phyloP scores from a whole-genome alignment of 2,329 filamentous ascomycete species.

The Pseudonectria buxi region DNA sequence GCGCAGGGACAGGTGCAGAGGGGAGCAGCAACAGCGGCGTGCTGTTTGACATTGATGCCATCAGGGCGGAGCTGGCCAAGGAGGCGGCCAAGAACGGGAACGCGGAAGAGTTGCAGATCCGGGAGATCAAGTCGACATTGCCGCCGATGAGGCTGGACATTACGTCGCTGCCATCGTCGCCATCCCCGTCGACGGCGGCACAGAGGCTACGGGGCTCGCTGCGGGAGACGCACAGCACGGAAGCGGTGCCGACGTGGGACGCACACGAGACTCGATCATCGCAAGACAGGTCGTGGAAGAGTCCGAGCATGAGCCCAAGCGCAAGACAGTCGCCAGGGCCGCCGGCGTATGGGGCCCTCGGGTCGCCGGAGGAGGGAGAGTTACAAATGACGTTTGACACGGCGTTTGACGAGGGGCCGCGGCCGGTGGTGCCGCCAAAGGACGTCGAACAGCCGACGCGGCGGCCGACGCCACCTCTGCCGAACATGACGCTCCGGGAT shows the following conservation, averaged over 20 bases:
- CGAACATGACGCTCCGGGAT: conserved; percentile 47
- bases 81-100: conserved; percentile 48
- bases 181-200: conserved; percentile 11
- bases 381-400: conserved; percentile 70
- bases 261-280: conserved; percentile 19
- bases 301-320: conserved; percentile 12
- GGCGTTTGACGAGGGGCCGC: conserved; percentile 33
- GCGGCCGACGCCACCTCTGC: conserved; percentile 38
- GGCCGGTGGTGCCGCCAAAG: conserved; percentile 24
- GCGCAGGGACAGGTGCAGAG: conserved; percentile 34
- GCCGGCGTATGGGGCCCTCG: conserved; percentile 15
- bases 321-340: conserved; percentile 9
- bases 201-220: conserved; percentile 17
- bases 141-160: conserved; percentile 81
- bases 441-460: conserved; percentile 23
- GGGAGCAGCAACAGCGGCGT: conserved; percentile 55
- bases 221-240: conserved; percentile 42
- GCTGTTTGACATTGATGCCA: conserved; percentile 93
- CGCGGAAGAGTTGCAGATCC: conserved; percentile 51
- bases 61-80: conserved; percentile 73
- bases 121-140: conserved; percentile 79
- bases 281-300: conserved; percentile 17
- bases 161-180: conserved; percentile 23
- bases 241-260: conserved; percentile 24
- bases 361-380: conserved; percentile 38